Conservation (phyloP, 352 stramenopile genomes). For the Phytophthora tubulina region DNA sequence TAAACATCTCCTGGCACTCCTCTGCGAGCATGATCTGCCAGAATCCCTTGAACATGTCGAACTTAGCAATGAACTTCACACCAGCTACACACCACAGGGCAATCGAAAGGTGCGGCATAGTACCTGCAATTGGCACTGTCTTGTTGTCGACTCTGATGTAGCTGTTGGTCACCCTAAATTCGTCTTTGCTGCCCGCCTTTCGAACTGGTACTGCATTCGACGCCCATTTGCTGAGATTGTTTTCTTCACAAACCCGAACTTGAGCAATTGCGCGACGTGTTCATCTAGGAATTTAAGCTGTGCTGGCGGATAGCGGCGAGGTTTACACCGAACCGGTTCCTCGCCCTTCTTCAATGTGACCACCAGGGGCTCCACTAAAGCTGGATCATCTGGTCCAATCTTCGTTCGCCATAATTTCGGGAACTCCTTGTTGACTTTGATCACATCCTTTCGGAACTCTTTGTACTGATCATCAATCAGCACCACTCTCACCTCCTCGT, state of each 20-base stretch:
- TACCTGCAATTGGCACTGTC: too few species aligned
- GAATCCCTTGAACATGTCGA: conserved; percentile 42
- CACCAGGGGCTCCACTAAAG: conserved; percentile 2
- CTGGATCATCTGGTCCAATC: conserved; percentile 7
- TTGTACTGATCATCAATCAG: conserved; percentile 10
- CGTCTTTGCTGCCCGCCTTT: too few species aligned
- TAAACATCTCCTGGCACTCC: conserved; percentile 34
- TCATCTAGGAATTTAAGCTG: conserved; percentile 3
- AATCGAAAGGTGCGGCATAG: too few species aligned
- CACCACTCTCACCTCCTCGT: background rate
- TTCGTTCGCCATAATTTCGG: background rate
- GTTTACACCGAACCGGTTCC: conserved; percentile 5
- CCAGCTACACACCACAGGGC: conserved; percentile 9
- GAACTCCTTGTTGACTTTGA: conserved; percentile 10
- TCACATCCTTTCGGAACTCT: background rate
- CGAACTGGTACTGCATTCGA: conserved; percentile 2
- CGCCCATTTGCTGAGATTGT: conserved; percentile 22
- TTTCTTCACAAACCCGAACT: conserved; percentile 21
- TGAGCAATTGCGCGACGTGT: background rate
- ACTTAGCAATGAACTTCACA: conserved; percentile 29
- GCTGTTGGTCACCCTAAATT: too few species aligned
- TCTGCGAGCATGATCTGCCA: conserved; percentile 32
- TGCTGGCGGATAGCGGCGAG: background rate
- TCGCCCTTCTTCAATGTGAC: conserved; percentile 6
- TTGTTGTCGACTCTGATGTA: too few species aligned